A percentile compares a stretch with the other conserved stretches of the same genome.
Conservation (phyloP, 1,139 yeast species). For the Hemisphaericaspora lyxosophila region DNA sequence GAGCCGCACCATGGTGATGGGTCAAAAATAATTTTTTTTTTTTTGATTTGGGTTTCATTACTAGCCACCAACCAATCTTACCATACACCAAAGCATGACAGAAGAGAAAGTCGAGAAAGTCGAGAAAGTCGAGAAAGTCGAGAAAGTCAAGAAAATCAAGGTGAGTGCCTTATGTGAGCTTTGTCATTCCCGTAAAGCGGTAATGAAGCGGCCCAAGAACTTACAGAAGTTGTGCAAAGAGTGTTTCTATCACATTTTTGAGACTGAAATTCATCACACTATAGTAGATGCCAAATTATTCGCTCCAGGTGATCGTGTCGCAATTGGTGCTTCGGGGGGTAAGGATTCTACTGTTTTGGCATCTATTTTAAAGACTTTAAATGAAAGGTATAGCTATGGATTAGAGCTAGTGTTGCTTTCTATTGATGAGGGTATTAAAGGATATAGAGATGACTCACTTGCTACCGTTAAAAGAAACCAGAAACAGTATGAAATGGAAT, state of each 20-base stretch:
- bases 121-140: slow-evolving; percentile 24
- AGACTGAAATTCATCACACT: slow-evolving; percentile 93
- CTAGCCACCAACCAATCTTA: neutral
- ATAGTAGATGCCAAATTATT: slow-evolving; percentile 71
- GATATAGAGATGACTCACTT: slow-evolving; percentile 94
- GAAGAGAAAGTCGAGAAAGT: neutral
- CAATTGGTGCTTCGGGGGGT: slow-evolving; percentile 98
- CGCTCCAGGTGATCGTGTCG: slow-evolving; percentile 78
- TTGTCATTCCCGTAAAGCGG: slow-evolving; percentile 84
- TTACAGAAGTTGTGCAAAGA: slow-evolving; percentile 87
- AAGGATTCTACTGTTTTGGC: slow-evolving; percentile 97
- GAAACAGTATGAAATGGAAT: slow-evolving; percentile 80
- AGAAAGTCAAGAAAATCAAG: slow-evolving; percentile 33
- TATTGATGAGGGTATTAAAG: slow-evolving; percentile 95
- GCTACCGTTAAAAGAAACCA: slow-evolving; percentile 96
- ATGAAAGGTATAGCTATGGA: slow-evolving; percentile 87
- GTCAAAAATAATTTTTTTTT: slow-evolving; percentile 1
- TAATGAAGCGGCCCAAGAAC: slow-evolving; percentile 89
- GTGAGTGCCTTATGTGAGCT: slow-evolving; percentile 66
- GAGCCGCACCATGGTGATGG: slow-evolving; percentile 5
- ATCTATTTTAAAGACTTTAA: slow-evolving; percentile 77
- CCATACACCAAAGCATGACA: neutral
- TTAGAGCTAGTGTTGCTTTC: slow-evolving; percentile 77
- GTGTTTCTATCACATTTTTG: slow-evolving; percentile 88
- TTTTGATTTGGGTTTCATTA: neutral